Conservation (phyloP, 176 grass and related monocot genomes). For the Chloris gayana region DNA sequence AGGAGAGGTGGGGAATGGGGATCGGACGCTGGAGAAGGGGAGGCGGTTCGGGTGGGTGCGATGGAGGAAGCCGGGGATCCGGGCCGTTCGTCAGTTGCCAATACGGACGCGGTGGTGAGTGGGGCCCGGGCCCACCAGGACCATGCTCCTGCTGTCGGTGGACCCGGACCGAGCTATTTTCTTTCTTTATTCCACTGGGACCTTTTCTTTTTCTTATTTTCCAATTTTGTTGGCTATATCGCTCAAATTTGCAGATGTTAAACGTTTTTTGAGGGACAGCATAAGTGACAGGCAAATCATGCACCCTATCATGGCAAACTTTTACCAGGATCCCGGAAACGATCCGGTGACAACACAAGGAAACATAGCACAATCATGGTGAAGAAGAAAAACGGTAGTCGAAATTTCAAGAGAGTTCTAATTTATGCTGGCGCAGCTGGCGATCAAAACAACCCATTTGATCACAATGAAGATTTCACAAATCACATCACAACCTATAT, state of each 20-base stretch:
- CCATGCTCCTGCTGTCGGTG: not conserved
- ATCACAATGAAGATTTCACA: too few species aligned
- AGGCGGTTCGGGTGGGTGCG: conserved; percentile 44
- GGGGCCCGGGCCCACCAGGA: not conserved
- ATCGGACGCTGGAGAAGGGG: conserved; percentile 86
- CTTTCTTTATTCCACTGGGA: not conserved
- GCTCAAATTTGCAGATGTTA: not conserved
- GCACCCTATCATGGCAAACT: not conserved
- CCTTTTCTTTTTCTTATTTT: not conserved
- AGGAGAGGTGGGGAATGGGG: conserved; percentile 51
- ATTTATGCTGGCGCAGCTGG: too few species aligned
- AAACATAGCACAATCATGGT: not conserved
- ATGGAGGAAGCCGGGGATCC: conserved; percentile 41
- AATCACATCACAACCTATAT: too few species aligned
- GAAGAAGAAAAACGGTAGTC: not conserved
- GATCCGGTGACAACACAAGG: not conserved
- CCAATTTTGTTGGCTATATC: not conserved
- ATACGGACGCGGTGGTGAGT: conserved; percentile 12
- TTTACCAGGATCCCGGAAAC: not conserved
- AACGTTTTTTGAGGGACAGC: not conserved
- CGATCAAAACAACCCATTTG: too few species aligned
- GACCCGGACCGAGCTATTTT: not conserved
- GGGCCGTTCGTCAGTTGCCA: conserved; percentile 49
- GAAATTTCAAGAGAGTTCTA: too few species aligned
- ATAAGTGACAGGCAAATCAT: not conserved